These are phyloP conservation scores for Sphagnurus paluster DNA, from an alignment of 1,284 basidiomycete genomes.

Conservation along the genomic window DNA sequence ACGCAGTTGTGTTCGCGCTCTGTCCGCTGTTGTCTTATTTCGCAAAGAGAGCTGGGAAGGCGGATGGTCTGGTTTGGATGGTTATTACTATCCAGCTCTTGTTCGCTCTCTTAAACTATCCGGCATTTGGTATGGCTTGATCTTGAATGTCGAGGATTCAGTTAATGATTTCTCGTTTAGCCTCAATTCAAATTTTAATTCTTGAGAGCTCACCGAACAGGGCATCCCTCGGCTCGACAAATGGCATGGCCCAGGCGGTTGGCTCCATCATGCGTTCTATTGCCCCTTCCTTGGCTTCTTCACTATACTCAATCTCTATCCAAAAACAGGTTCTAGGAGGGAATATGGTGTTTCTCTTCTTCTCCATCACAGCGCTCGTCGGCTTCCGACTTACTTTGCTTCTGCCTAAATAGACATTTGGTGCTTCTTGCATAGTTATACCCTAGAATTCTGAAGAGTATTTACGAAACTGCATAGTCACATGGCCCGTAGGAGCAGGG, in stretches of 20 bases:
- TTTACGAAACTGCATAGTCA: no score
- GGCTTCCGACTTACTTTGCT: no score
- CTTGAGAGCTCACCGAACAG: conserved; percentile 23
- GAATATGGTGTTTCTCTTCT: no score
- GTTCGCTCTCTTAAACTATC: conserved; percentile 12
- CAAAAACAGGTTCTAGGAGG: no score
- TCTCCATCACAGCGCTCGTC: no score
- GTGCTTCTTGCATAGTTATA: no score
- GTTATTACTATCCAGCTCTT: conserved; percentile 20
- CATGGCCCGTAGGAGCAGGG: no score
- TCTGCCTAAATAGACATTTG: no score
- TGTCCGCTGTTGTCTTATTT: conserved; percentile 28
- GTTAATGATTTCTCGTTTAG: conserved; percentile 9
- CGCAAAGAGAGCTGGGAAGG: conserved; percentile 20
- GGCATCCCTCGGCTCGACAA: conserved; percentile 24
- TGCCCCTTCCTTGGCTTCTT: no score
- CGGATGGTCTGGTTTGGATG: conserved; percentile 19
- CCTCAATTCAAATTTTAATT: conserved; percentile 22
- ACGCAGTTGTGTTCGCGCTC: no score
- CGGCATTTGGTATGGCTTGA: conserved; percentile 12
- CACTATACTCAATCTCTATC: no score
- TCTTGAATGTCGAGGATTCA: background rate
- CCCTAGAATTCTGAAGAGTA: no score
- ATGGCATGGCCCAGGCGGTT: conserved; percentile 28
- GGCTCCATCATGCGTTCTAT: conserved; percentile 23